Conservation (phyloP, 805 yeast genomes). For the Ascoidea asiatica region DNA sequence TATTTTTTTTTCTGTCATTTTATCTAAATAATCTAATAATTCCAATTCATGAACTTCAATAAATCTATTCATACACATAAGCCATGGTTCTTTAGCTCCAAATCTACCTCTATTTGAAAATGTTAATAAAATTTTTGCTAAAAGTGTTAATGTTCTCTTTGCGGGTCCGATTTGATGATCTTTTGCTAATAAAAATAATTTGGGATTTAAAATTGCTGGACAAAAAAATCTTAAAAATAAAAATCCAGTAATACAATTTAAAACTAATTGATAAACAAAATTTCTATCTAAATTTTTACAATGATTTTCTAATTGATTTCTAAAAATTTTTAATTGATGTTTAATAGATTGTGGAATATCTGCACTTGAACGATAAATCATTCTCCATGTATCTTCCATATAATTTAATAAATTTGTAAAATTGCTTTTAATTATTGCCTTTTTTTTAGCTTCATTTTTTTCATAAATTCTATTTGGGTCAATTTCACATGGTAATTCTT, state of each 20-base stretch:
- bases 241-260: conserved; percentile 73
- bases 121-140: conserved; percentile 69
- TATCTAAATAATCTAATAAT: conserved; percentile 55
- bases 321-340: conserved; percentile 43
- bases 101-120: conserved; percentile 67
- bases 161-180: conserved; percentile 58
- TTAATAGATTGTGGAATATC: conserved; percentile 64
- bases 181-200: conserved; percentile 58
- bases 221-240: conserved; percentile 75
- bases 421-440: conserved; percentile 31
- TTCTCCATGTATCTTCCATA: conserved; percentile 49
- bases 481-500: conserved; percentile 54
- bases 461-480: conserved; percentile 52
- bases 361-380: conserved; percentile 50
- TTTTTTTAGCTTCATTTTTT: conserved; percentile 22
- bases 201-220: conserved; percentile 87
- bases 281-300: conserved; percentile 38
- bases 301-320: conserved; percentile 51
- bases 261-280: conserved; percentile 20
- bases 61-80: conserved; percentile 58
- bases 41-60: conserved; percentile 43
- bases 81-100: conserved; percentile 75
- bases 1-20: conserved; percentile 54
- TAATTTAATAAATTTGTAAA: conserved; percentile 33
- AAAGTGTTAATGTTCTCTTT: conserved; percentile 66